A percentile compares a stretch with the other conserved stretches of the same genome.
Conservation (phyloP, 805 yeast genomes). For the Henningerozyma blattae region DNA sequence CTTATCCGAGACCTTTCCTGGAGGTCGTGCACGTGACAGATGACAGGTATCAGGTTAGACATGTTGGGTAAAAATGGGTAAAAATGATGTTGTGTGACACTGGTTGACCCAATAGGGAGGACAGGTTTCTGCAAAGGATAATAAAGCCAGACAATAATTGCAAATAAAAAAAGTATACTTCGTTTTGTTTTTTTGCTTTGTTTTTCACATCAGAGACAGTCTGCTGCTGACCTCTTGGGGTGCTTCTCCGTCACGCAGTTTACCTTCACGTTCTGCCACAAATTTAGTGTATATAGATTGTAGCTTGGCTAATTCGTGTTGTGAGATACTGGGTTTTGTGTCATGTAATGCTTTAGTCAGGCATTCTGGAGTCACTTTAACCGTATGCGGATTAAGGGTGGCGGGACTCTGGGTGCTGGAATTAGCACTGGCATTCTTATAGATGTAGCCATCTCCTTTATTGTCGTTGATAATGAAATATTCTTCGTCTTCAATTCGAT, state of each 20-base stretch:
- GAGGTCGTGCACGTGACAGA: too few species aligned
- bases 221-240: slow-evolving; percentile 78
- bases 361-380: slow-evolving; percentile 37
- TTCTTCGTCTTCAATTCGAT: neutral
- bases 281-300: slow-evolving; percentile 57
- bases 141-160: too few species aligned
- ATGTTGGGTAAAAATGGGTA: too few species aligned
- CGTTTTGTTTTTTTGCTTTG: too few species aligned
- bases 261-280: slow-evolving; percentile 67
- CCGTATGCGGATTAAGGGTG: neutral
- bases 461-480: neutral
- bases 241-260: slow-evolving; percentile 77
- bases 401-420: neutral
- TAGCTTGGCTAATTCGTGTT: slow-evolving; percentile 54
- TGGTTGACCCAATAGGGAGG: too few species aligned
- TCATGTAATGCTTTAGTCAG: slow-evolving; percentile 52
- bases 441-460: neutral
- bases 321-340: slow-evolving; percentile 84
- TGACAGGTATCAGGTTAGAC: too few species aligned
- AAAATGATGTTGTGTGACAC: too few species aligned
- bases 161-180: too few species aligned
- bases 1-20: too few species aligned
- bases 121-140: too few species aligned
- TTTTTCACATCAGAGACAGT: slow-evolving; percentile 56
- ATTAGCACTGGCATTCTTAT: neutral